Percentiles rank a stretch among this genome's conserved stretches.
Conservation (phyloP, 345 rosid genomes). For the Bruguiera sexangula region DNA sequence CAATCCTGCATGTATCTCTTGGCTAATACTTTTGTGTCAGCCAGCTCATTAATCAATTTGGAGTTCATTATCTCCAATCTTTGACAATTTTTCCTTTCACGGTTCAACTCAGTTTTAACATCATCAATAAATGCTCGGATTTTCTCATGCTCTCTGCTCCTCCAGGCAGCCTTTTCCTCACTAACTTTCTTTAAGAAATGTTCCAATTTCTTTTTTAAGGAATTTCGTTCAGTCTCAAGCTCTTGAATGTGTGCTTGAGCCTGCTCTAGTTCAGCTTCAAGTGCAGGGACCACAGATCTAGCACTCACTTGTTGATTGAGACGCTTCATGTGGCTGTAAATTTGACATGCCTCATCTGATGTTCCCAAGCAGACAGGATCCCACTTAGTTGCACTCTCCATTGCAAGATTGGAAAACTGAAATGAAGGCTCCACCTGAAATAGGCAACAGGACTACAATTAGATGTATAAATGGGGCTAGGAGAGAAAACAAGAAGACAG, state of each 20-base stretch:
- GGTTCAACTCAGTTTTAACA: slow-evolving; percentile 55
- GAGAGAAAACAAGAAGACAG: neutral
- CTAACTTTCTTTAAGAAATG: slow-evolving; percentile 78
- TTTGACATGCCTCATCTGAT: slow-evolving; percentile 45
- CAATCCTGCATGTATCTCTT: slow-evolving; percentile 58
- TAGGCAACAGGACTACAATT: slow-evolving; percentile 11
- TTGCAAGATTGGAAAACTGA: slow-evolving; percentile 54
- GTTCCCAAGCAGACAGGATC: slow-evolving; percentile 52
- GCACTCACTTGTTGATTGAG: slow-evolving; percentile 57
- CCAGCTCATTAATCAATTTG: slow-evolving; percentile 73
- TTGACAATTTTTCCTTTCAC: slow-evolving; percentile 68
- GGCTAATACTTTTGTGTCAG: slow-evolving; percentile 58
- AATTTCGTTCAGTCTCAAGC: slow-evolving; percentile 64
- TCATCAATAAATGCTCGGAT: slow-evolving; percentile 69
- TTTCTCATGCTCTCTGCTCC: slow-evolving; percentile 81
- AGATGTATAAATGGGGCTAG: neutral
- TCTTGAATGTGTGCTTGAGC: slow-evolving; percentile 55
- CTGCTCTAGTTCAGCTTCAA: slow-evolving; percentile 64
- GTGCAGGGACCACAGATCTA: slow-evolving; percentile 54
- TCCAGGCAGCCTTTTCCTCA: slow-evolving; percentile 79
- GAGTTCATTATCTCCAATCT: slow-evolving; percentile 64
- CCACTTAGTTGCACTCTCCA: slow-evolving; percentile 92
- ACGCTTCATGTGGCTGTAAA: slow-evolving; percentile 39
- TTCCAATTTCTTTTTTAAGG: slow-evolving; percentile 77
- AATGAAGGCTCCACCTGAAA: slow-evolving; percentile 54